Conservation (phyloP, 73 alveolate genomes). For the Paramecium octaurelia region DNA sequence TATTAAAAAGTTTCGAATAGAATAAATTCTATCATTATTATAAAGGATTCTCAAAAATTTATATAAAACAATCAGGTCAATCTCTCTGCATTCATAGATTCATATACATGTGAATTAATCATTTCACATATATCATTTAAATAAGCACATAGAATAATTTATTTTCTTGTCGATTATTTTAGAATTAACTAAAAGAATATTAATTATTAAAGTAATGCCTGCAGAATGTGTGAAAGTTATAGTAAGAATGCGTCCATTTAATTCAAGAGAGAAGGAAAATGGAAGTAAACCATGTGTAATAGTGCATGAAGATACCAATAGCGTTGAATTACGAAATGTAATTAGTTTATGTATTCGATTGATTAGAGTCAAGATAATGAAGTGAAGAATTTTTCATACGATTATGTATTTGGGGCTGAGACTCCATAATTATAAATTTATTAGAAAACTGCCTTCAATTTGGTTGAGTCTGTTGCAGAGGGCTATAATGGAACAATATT, state of each 20-base stretch:
- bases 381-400: conserved; percentile 78
- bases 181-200: not conserved
- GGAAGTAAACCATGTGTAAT: conserved; percentile 47
- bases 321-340: conserved; percentile 29
- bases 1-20: not conserved
- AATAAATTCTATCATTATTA: too few relatives aligned
- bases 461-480: conserved; percentile 92
- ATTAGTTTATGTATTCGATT: not conserved
- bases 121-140: too few relatives aligned
- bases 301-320: conserved; percentile 54
- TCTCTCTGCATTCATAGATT: too few relatives aligned
- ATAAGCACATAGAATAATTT: too few relatives aligned
- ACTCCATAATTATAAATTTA: conserved; percentile 83
- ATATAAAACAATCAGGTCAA: too few relatives aligned
- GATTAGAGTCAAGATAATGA: conserved; percentile 11
- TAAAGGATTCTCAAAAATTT: too few relatives aligned
- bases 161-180: too few relatives aligned
- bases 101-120: too few relatives aligned
- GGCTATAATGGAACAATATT: conserved; percentile 94
- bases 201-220: not conserved
- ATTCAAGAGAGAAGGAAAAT: conserved; percentile 64
- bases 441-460: conserved; percentile 95
- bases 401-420: conserved; percentile 88
- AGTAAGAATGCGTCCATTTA: conserved; percentile 82
- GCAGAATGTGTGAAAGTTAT: conserved; percentile 81